Conservation (phyloP, 148 eudicot genomes). For the Persicaria tinctoria region DNA sequence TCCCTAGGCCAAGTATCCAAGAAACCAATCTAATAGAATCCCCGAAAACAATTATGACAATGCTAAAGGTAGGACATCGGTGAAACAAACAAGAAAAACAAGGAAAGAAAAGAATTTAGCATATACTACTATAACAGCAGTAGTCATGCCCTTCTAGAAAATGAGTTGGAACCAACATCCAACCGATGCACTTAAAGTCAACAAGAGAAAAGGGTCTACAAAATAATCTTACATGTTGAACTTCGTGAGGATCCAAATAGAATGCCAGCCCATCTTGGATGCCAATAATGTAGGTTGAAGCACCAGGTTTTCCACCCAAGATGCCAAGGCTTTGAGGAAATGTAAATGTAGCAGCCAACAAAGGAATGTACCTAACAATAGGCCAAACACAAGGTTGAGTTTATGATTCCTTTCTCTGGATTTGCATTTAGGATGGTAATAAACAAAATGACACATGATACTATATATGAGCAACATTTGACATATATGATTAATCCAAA, state of each 20-base stretch:
- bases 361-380: slow-evolving; percentile 69
- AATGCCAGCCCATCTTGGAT: slow-evolving; percentile 88
- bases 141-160: neutral
- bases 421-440: neutral
- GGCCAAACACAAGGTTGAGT: neutral
- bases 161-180: neutral
- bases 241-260: slow-evolving; percentile 95
- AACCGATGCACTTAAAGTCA: neutral
- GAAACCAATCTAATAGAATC: neutral
- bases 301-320: slow-evolving; percentile 94
- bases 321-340: slow-evolving; percentile 98
- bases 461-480: neutral
- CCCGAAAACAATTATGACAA: neutral
- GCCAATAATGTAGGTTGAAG: slow-evolving; percentile 87
- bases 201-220: neutral
- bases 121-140: neutral
- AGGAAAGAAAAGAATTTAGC: neutral
- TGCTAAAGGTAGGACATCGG: neutral
- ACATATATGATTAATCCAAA: neutral
- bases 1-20: neutral
- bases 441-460: neutral
- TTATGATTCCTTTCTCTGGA: neutral
- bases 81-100: neutral
- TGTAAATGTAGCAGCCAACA: slow-evolving; percentile 65
- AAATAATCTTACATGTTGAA: slow-evolving; percentile 53